Evolutionary conservation across 805 yeast genomes (phyloP).

Genomic region (Torulaspora microellipsoides): DNA sequence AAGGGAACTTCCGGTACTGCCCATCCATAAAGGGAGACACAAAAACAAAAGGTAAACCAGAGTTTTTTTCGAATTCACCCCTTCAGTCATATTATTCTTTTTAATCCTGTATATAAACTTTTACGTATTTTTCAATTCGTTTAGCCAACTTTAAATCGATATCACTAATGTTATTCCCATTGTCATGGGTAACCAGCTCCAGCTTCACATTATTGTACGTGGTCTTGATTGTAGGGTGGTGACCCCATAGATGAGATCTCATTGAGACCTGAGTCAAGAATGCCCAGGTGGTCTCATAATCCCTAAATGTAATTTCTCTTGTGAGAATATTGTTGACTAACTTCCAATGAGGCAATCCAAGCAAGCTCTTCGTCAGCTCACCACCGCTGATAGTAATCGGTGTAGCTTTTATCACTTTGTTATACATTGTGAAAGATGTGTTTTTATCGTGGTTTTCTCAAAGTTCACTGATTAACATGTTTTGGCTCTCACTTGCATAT

Average conservation of each 20-base stretch:
- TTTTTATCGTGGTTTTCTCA: too few relatives aligned
- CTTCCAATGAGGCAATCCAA: constrained; percentile 27
- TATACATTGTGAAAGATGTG: constrained; percentile 31
- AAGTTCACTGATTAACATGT: too few relatives aligned
- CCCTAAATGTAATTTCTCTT: constrained; percentile 41
- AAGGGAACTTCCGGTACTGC: not conserved
- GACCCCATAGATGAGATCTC: constrained; percentile 54
- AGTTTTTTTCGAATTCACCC: not conserved
- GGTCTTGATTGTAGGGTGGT: constrained; percentile 67
- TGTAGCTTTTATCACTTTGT: constrained; percentile 33
- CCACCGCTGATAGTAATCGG: constrained; percentile 28
- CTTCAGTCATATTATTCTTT: not conserved
- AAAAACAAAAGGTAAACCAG: not conserved
- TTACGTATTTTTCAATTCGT: constrained; percentile 38
- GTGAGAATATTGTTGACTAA: constrained; percentile 22
- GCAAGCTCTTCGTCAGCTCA: constrained; percentile 24
- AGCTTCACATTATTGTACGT: constrained; percentile 56
- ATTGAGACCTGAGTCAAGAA: constrained; percentile 55
- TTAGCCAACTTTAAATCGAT: constrained; percentile 57
- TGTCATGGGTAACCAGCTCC: constrained; percentile 62
- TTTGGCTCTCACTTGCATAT: too few relatives aligned
- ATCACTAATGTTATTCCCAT: constrained; percentile 41
- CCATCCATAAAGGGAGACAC: not conserved
- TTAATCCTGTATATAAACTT: constrained; percentile 5
- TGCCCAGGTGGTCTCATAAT: constrained; percentile 62